Evolutionary conservation across 2,329 filamentous ascomycete species (phyloP).

Genomic region (Xylariaceae sp.): DNA sequence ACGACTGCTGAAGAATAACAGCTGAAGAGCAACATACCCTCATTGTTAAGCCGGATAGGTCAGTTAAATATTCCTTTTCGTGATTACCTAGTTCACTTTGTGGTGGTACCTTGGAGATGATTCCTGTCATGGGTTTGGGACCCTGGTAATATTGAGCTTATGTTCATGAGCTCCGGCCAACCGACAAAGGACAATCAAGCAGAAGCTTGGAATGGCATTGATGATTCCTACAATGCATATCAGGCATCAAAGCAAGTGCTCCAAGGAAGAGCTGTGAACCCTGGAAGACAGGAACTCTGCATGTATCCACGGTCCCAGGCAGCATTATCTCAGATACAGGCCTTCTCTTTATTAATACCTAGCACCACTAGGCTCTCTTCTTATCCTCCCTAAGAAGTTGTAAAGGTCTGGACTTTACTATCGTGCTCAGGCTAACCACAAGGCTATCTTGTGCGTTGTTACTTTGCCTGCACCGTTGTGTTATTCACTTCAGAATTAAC

Average conservation of each 20-base stretch:
- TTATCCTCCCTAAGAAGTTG: too few species aligned
- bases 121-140: not conserved
- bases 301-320: not conserved
- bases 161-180: not conserved
- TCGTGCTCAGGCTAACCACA: not conserved
- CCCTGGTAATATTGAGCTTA: not conserved
- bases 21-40: too few species aligned
- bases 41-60: slow-evolving; percentile 5
- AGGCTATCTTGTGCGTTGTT: not conserved
- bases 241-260: not conserved
- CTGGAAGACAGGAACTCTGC: not conserved
- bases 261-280: not conserved
- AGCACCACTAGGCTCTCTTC: not conserved
- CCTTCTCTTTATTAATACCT: not conserved
- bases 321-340: not conserved
- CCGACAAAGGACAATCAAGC: not conserved
- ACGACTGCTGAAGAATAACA: not conserved
- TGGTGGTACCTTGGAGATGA: slow-evolving; percentile 2
- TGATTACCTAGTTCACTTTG: not conserved
- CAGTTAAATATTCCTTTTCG: slow-evolving; percentile 6
- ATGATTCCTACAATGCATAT: not conserved
- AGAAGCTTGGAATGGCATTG: too few species aligned
- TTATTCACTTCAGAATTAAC: not conserved
- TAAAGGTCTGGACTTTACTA: not conserved
- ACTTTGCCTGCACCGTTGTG: not conserved